These are phyloP conservation scores for Priceomyces castillae DNA, from an alignment of 805 yeast genomes.

Conservation along the genomic window DNA sequence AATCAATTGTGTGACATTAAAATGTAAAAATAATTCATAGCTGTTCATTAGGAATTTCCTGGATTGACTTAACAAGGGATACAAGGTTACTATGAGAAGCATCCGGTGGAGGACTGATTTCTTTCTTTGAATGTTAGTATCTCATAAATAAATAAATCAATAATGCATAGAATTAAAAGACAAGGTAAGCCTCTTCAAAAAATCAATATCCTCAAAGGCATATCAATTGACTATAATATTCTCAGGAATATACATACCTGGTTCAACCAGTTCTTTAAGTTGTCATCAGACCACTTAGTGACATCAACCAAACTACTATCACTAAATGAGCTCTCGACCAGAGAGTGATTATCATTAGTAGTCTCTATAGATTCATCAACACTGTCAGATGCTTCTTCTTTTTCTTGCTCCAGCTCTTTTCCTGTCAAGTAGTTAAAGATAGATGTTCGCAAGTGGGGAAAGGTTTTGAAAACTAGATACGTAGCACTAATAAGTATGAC, in stretches of 20 bases:
- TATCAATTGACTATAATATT: not conserved
- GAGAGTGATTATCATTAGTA: constrained; percentile 5
- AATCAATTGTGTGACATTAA: constrained; percentile 17
- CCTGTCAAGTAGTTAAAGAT: constrained; percentile 21
- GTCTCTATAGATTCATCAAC: constrained; percentile 20
- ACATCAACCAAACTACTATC: constrained; percentile 27
- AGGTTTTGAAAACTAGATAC: constrained; percentile 42
- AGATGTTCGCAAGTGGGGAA: constrained; percentile 45
- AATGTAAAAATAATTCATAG: constrained; percentile 16
- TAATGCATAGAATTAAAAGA: no score
- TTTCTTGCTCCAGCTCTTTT: constrained; percentile 12
- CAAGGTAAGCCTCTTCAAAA: no score
- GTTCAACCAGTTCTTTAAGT: constrained; percentile 33
- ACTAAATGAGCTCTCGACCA: not conserved
- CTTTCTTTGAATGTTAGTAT: constrained; percentile 33
- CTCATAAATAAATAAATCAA: not conserved
- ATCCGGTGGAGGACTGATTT: constrained; percentile 44
- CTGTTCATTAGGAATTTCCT: constrained; percentile 23
- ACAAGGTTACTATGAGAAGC: constrained; percentile 46
- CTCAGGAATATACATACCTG: constrained; percentile 32
- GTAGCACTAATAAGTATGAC: constrained; percentile 44
- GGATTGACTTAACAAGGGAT: constrained; percentile 45
- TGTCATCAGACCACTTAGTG: constrained; percentile 33
- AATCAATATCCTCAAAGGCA: no score
- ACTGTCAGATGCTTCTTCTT: constrained; percentile 9